These are phyloP conservation scores for Eragrostis tef DNA, from an alignment of 202 grass and related monocot genomes.

Conservation along the genomic window DNA sequence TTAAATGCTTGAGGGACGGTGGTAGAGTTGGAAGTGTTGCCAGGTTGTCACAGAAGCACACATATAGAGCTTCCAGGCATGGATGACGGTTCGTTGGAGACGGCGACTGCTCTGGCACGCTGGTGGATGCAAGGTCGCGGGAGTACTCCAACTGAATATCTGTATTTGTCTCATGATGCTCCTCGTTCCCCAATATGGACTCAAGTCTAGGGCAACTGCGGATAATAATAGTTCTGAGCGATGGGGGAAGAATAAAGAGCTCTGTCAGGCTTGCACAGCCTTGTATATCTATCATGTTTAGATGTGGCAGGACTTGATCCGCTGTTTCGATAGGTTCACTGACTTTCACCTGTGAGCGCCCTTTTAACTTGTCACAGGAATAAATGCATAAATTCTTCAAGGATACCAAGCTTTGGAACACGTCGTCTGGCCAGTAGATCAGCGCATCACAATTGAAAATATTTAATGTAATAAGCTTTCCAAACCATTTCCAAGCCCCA, in stretches of 20 bases:
- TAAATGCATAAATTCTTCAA: fast-evolving
- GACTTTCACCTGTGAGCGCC: neutral
- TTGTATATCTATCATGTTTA: fast-evolving
- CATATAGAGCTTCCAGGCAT: neutral
- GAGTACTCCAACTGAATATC: neutral
- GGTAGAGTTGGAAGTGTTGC: neutral
- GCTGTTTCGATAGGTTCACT: neutral
- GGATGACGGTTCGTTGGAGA: neutral
- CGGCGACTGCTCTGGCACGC: neutral
- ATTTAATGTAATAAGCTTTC: neutral
- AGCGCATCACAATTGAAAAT: neutral
- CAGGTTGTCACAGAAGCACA: fast-evolving
- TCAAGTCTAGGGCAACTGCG: fast-evolving
- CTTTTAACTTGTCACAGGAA: neutral
- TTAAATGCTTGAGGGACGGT: neutral
- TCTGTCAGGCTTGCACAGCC: neutral
- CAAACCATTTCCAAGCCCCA: conserved; percentile 24
- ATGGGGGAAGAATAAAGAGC: conserved; percentile 32
- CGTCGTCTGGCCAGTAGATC: neutral
- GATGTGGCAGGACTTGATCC: conserved; percentile 25
- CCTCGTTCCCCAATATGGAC: neutral
- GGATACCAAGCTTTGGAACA: conserved; percentile 7
- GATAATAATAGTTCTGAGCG: neutral
- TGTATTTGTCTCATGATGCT: neutral
- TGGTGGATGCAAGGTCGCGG: neutral